Conservation (phyloP, 2,329 filamentous ascomycete species). For the Plectosphaerella plurivora region DNA sequence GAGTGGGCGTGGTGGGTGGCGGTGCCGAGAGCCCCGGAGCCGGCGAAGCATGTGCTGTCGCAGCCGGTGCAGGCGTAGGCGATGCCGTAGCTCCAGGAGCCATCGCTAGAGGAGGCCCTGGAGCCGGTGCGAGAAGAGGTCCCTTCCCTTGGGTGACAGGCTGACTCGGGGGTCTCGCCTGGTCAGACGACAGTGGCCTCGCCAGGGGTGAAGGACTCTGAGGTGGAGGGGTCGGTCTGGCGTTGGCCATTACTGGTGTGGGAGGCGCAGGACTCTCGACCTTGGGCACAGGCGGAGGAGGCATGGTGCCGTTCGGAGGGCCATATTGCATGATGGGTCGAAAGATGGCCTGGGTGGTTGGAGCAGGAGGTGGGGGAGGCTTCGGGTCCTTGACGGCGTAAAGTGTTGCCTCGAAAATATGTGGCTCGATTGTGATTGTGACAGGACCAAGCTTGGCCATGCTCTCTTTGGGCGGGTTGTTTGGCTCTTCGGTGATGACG, state of each 20-base stretch:
- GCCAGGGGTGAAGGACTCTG: slow-evolving; percentile 4
- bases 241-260: slow-evolving; percentile 5
- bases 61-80: slow-evolving; percentile 8
- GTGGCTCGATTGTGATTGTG: slow-evolving; percentile 73
- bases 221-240: slow-evolving; percentile 14
- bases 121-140: slow-evolving; percentile 7
- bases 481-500: slow-evolving; percentile 56
- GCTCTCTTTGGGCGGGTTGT: slow-evolving; percentile 65
- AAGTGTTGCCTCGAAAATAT: slow-evolving; percentile 72
- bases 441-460: slow-evolving; percentile 71
- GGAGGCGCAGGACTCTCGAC: slow-evolving; percentile 8
- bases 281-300: slow-evolving; percentile 32
- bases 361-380: slow-evolving; percentile 31
- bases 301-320: slow-evolving; percentile 59
- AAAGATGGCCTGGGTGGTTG: slow-evolving; percentile 17
- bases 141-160: slow-evolving; percentile 2
- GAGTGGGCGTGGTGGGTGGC: slow-evolving; percentile 6
- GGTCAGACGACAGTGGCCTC: slow-evolving; percentile 2
- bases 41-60: slow-evolving; percentile 4
- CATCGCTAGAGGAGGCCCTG: slow-evolving; percentile 7
- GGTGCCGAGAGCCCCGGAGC: slow-evolving; percentile 17
- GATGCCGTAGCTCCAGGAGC: slow-evolving; percentile 12
- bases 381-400: slow-evolving; percentile 66
- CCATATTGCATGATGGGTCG: slow-evolving; percentile 63
- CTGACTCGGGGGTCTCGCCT: neutral